phyloP scores from a whole-genome alignment of 2,329 filamentous ascomycete genomes.

The Elsinoe australis region DNA sequence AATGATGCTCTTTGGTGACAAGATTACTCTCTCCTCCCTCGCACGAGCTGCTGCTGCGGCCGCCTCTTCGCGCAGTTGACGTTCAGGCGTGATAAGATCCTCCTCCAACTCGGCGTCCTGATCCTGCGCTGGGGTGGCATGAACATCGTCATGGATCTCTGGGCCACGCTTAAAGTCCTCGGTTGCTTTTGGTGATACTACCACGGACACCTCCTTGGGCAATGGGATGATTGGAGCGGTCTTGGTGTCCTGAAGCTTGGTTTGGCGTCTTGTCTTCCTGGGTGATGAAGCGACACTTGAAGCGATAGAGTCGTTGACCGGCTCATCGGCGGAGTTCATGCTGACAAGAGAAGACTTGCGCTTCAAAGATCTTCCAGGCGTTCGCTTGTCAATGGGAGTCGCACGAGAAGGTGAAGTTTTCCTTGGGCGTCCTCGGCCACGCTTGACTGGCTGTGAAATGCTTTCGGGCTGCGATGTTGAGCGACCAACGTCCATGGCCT shows the following conservation, averaged over 20 bases:
- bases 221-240: slow-evolving; percentile 4
- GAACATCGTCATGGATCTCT: background rate
- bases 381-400: background rate
- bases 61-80: slow-evolving; percentile 16
- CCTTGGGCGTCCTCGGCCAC: slow-evolving; percentile 25
- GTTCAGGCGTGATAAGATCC: slow-evolving; percentile 8
- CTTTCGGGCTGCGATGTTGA: slow-evolving; percentile 12
- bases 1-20: slow-evolving; percentile 45
- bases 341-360: slow-evolving; percentile 26
- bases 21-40: slow-evolving; percentile 27
- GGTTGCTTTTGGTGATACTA: background rate
- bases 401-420: slow-evolving; percentile 17
- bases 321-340: background rate
- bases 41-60: slow-evolving; percentile 25
- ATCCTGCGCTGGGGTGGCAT: background rate
- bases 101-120: slow-evolving; percentile 6
- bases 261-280: slow-evolving; percentile 24
- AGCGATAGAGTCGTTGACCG: background rate
- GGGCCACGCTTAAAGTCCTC: background rate
- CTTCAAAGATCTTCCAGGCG: slow-evolving; percentile 21
- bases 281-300: slow-evolving; percentile 20
- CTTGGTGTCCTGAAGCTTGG: slow-evolving; percentile 21
- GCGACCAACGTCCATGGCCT: background rate
- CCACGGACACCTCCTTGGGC: background rate
- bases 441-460: slow-evolving; percentile 20